Evolutionary conservation across 176 grass and related monocot species (phyloP).

Genomic region (Poa annua): DNA sequence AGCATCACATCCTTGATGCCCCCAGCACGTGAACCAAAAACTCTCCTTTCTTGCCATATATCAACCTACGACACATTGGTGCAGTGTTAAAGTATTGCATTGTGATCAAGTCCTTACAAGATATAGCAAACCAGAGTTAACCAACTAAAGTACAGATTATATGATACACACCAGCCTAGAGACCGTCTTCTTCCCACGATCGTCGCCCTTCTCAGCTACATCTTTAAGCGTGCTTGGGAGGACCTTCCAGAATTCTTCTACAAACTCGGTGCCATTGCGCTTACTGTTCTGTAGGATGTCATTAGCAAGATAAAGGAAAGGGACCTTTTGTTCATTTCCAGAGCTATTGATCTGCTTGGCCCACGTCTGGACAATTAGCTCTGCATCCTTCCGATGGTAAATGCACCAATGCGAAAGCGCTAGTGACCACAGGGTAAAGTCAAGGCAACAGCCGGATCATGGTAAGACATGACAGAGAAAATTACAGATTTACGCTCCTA

Average conservation of each 20-base stretch:
- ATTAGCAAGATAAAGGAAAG: conserved; percentile 92
- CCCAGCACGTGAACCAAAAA: conserved; percentile 85
- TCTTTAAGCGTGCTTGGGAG: conserved; percentile 86
- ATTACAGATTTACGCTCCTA: neutral
- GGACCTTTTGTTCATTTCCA: conserved; percentile 75
- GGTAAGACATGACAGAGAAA: conserved; percentile 14
- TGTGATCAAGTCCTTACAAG: conserved; percentile 3
- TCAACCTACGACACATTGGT: conserved; percentile 61
- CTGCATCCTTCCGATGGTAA: conserved; percentile 92
- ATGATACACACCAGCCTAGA: conserved; percentile 73
- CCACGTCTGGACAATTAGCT: conserved; percentile 91
- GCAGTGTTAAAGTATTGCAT: conserved; percentile 12
- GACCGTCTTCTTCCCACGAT: conserved; percentile 70
- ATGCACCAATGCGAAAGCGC: conserved; percentile 99
- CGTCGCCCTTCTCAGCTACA: conserved; percentile 74
- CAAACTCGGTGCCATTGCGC: conserved; percentile 92
- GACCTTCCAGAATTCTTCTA: conserved; percentile 98
- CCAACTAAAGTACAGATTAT: conserved; percentile 7
- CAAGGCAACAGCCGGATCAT: conserved; percentile 57
- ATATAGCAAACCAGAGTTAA: neutral
- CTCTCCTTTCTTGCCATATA: conserved; percentile 99
- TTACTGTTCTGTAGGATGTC: conserved; percentile 99
- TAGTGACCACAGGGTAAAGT: conserved; percentile 53
- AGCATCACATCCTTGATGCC: conserved; percentile 89
- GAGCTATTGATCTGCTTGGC: conserved; percentile 85